Evolutionary conservation across 2,329 filamentous ascomycete species (phyloP).

Genomic region (Fusarium buharicum): DNA sequence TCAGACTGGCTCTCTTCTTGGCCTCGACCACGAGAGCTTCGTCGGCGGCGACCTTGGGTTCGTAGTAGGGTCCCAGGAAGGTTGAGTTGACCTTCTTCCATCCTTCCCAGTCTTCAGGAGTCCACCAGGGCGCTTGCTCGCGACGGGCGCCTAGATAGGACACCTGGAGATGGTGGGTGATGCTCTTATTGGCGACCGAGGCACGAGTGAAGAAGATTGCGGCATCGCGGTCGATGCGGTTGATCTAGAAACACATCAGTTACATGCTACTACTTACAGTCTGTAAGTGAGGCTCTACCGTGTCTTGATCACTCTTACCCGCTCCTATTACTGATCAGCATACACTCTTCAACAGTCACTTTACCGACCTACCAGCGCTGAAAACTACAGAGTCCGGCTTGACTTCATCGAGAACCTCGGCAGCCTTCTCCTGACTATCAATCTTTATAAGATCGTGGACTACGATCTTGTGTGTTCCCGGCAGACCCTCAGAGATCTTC

Average conservation of each 20-base stretch:
- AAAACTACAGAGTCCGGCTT: constrained; percentile 72
- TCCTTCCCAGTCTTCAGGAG: constrained; percentile 55
- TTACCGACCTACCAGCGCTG: constrained; percentile 58
- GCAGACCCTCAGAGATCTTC: constrained; percentile 63
- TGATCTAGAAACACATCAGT: constrained; percentile 33
- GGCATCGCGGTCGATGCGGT: constrained; percentile 43
- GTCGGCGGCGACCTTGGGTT: constrained; percentile 66
- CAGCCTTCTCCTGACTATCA: constrained; percentile 64
- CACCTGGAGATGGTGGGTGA: constrained; percentile 69
- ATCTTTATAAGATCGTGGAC: constrained; percentile 75
- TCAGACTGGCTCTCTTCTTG: constrained; percentile 51
- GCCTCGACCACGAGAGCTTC: constrained; percentile 60
- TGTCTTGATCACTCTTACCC: constrained; percentile 54
- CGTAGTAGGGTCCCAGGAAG: constrained; percentile 60
- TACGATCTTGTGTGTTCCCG: constrained; percentile 70
- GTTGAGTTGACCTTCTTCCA: constrained; percentile 53
- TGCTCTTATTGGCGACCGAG: constrained; percentile 39
- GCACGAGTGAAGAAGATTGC: constrained; percentile 41
- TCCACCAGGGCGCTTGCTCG: constrained; percentile 62
- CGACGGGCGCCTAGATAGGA: constrained; percentile 66
- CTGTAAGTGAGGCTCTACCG: constrained; percentile 21
- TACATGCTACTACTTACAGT: background rate
- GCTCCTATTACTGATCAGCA: constrained; percentile 36
- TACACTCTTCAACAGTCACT: constrained; percentile 1
- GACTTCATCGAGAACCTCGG: constrained; percentile 65